Conservation (phyloP, 306 rosid genomes). For the Cicer pinnatifidum region DNA sequence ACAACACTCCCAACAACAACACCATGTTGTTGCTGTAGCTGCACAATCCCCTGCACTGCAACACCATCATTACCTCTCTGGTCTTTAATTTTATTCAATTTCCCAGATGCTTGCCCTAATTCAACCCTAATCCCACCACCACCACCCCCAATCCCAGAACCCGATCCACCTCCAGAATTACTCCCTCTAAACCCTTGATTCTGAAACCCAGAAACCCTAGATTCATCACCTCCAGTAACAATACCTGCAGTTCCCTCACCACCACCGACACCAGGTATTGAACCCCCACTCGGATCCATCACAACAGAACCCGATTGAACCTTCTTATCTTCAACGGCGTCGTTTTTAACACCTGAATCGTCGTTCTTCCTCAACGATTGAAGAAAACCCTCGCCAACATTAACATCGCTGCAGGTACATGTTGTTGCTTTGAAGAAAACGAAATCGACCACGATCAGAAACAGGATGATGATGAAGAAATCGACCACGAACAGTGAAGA, state of each 20-base stretch:
- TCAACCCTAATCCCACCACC: constrained; percentile 85
- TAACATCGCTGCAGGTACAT: constrained; percentile 96
- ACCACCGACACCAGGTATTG: constrained; percentile 60
- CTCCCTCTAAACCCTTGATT: constrained; percentile 76
- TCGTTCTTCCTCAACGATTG: constrained; percentile 81
- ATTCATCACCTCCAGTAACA: constrained; percentile 45
- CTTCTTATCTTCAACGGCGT: constrained; percentile 62
- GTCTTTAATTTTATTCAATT: constrained; percentile 65
- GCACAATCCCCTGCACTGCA: constrained; percentile 57
- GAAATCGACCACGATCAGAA: too few relatives aligned
- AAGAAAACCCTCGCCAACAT: constrained; percentile 89
- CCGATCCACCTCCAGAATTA: constrained; percentile 64
- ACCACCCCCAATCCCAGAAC: constrained; percentile 39
- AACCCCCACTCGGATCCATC: constrained; percentile 43
- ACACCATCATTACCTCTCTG: constrained; percentile 57
- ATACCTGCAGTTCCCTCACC: neutral
- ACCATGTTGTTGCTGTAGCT: constrained; percentile 59
- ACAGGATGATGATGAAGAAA: too few relatives aligned
- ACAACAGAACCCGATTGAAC: constrained; percentile 39
- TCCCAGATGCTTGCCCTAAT: constrained; percentile 65
- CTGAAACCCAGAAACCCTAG: constrained; percentile 62
- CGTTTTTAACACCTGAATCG: constrained; percentile 61
- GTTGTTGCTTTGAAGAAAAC: too few relatives aligned
- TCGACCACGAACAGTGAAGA: too few relatives aligned
- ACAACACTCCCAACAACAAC: constrained; percentile 53